Base-by-base conservation (phyloP, 1,284 basidiomycete genomes). In the Naganishia liquefaciens region DNA sequence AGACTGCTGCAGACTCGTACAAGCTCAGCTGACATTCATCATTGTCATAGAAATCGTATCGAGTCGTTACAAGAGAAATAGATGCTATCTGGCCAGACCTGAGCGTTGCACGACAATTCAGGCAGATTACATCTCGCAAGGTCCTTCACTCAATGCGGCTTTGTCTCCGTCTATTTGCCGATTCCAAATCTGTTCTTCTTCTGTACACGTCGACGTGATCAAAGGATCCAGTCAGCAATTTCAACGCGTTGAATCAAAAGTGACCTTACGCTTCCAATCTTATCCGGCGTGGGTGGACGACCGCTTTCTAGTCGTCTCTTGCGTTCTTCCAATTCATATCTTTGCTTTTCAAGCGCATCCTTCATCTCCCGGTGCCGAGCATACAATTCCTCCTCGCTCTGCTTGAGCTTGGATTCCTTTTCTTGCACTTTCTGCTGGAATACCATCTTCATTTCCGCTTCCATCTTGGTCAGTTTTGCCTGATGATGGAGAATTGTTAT, bases 351-450 rank as follows among this genome's bases (percentile, higher is more conserved):
- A 73, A 99, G 83, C 19, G 93, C 89, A 72, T 97, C 93, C 82
- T 96, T 97, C 94, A 98, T 97, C 80, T 98, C 94, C 78, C 91
- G 88, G 83, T 98, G 93, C 69, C 93, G 87, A 63, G 93, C 90
- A 76, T 98, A 98, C 19, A 98, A 85, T 82, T 97, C 93, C 80
- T 97, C 94, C 80, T 98, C 94, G 64, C 89, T 92, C 80, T 97
- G 93, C 82, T 96, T 97, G 77, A 98, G 84, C 81, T 97, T 97
- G 69, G 91, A 86, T 79, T 98, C 93, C 83, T 98, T 97, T 80
- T 98, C 93, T 78, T 93, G 91, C 62, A 98, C 93, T 80, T 98
- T 98, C 81, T 97, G 94, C 79, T 94, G 92, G 90, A 98, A 98
- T 72, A 98, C 93, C 89, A 93, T 91, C 85, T 93, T 94, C 93